These are phyloP conservation scores for Sclerotinia spermophila DNA, from an alignment of 2,329 filamentous ascomycete species.

Conservation along the genomic window DNA sequence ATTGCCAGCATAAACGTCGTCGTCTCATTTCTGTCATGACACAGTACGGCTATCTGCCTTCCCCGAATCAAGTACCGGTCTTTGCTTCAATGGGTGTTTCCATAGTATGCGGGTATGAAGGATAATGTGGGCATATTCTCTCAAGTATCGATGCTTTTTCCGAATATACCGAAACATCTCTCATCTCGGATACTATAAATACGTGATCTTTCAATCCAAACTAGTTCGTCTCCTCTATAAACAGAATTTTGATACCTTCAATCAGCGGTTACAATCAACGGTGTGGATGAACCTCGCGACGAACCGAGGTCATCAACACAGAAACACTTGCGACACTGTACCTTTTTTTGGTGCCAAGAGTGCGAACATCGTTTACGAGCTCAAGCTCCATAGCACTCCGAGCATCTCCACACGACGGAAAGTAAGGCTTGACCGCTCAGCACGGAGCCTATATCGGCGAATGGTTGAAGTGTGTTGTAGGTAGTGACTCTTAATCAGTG, in stretches of 20 bases:
- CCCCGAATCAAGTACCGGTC: not conserved
- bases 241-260: not conserved
- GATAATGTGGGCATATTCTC: not conserved
- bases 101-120: not conserved
- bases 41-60: not conserved
- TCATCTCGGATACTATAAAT: not conserved
- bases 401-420: not conserved
- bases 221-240: not conserved
- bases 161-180: not conserved
- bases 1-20: not conserved
- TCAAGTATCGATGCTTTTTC: not conserved
- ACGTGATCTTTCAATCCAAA: not conserved
- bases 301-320: not conserved
- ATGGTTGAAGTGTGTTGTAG: not conserved
- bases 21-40: not conserved
- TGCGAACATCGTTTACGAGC: not conserved
- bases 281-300: not conserved
- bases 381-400: conserved; percentile 6
- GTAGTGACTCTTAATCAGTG: not conserved
- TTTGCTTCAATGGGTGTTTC: not conserved
- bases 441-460: not conserved
- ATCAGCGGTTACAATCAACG: not conserved
- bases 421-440: not conserved
- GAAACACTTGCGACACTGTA: not conserved
- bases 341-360: not conserved